Evolutionary conservation across 768 basidiomycete species (phyloP).

Genomic region (Boletus edulis): DNA sequence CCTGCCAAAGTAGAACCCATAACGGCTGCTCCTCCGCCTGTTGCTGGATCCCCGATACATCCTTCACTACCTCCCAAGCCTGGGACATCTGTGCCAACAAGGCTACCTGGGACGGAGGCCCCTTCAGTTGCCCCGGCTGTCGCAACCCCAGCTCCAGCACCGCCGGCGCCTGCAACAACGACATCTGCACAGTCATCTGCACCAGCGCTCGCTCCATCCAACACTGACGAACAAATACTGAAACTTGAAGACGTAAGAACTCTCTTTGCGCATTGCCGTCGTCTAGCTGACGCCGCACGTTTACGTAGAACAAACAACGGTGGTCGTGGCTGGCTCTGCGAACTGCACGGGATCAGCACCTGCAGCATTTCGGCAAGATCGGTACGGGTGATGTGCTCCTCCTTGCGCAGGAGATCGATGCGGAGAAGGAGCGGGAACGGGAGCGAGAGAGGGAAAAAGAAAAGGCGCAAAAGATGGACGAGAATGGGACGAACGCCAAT

Average conservation of each 20-base stretch:
- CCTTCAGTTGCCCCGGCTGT: conserved; percentile 20
- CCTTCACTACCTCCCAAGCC: conserved; percentile 76
- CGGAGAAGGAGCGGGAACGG: conserved; percentile 36
- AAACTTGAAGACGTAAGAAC: conserved; percentile 60
- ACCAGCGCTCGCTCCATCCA: conserved; percentile 27
- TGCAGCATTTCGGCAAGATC: conserved; percentile 80
- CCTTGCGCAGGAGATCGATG: conserved; percentile 37
- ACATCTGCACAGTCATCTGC: conserved; percentile 16
- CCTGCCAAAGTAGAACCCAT: conserved; percentile 21
- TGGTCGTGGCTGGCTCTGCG: conserved; percentile 83
- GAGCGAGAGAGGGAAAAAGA: conserved; percentile 37
- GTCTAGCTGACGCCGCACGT: conserved; percentile 5
- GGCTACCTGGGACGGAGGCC: conserved; percentile 33
- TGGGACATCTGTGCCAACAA: conserved; percentile 37
- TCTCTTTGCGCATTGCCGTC: not conserved
- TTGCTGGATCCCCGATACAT: conserved; percentile 48
- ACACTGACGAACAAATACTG: conserved; percentile 47
- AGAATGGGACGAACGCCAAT: conserved; percentile 12
- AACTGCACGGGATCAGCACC: conserved; percentile 65
- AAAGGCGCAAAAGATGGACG: conserved; percentile 23
- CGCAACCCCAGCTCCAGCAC: conserved; percentile 7
- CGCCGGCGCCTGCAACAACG: conserved; percentile 11
- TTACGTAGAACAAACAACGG: conserved; percentile 65
- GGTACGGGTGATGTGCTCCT: conserved; percentile 71
- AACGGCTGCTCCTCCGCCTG: not conserved